Percentiles rank a stretch among this genome's conserved stretches.
These are phyloP conservation scores for Jatropha curcas DNA, from an alignment of 345 rosid genomes.

Conservation along the genomic window DNA sequence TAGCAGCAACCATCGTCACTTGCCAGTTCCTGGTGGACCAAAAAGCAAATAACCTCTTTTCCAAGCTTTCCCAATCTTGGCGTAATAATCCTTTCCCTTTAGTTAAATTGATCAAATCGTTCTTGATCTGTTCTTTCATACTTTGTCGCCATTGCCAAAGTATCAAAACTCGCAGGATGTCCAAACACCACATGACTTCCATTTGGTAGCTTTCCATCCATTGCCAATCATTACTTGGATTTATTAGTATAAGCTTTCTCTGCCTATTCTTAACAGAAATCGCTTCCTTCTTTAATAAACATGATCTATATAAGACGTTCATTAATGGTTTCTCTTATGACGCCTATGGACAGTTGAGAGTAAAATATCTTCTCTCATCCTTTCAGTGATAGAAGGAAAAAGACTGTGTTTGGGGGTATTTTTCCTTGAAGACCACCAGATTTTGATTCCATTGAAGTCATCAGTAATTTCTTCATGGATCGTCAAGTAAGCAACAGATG, in stretches of 20 bases:
- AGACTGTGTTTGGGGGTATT: neutral
- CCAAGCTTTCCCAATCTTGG: slow-evolving; percentile 10
- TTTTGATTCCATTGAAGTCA: slow-evolving; percentile 1
- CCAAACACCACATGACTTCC: slow-evolving; percentile 11
- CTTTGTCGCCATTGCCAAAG: slow-evolving; percentile 2
- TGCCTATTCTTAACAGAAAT: neutral
- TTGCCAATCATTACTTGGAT: neutral
- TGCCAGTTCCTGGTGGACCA: slow-evolving; percentile 34
- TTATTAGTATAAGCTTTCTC: neutral
- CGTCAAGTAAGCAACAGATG: slow-evolving; percentile 12
- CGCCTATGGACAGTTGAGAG: neutral
- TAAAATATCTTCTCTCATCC: slow-evolving; percentile 9
- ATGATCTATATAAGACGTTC: slow-evolving; percentile 6
- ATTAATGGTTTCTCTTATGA: neutral
- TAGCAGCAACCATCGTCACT: slow-evolving; percentile 35
- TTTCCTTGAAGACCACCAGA: slow-evolving; percentile 18
- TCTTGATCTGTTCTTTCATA: neutral
- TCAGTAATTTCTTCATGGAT: slow-evolving; percentile 11
- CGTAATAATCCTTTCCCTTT: neutral
- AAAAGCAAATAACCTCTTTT: slow-evolving; percentile 27
- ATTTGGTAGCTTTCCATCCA: neutral
- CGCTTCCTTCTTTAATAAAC: neutral
- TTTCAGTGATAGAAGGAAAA: neutral
- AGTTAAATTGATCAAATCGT: slow-evolving; percentile 10
- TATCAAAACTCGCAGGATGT: slow-evolving; percentile 12